Conservation (phyloP, 2,329 filamentous ascomycete species). For the Aspergillus nomiae region DNA sequence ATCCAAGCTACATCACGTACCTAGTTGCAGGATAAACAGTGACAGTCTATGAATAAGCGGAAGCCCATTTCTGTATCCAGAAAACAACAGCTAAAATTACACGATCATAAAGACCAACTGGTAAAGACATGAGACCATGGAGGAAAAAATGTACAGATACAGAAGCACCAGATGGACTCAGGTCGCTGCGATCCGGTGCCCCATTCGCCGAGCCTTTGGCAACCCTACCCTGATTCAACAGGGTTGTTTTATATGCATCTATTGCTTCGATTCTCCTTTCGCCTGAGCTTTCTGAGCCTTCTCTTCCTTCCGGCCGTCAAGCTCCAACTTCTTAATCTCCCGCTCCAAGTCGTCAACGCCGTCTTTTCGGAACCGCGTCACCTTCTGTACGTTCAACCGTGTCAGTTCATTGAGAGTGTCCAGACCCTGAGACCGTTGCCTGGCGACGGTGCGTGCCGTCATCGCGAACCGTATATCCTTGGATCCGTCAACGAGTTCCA, state of each 20-base stretch:
- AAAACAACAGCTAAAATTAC: conserved; percentile 21
- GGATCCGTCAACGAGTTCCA: conserved; percentile 92
- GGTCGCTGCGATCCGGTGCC: not conserved
- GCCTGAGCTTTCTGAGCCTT: conserved; percentile 6
- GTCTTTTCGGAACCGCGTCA: conserved; percentile 70
- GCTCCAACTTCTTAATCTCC: conserved; percentile 61
- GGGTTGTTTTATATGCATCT: not conserved
- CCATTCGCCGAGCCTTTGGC: not conserved
- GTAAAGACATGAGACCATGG: conserved; percentile 8
- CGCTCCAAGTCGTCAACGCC: conserved; percentile 69
- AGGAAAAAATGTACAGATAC: conserved; percentile 13
- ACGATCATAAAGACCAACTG: conserved; percentile 14
- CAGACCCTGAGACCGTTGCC: conserved; percentile 54
- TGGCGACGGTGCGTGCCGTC: conserved; percentile 81
- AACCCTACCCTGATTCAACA: not conserved
- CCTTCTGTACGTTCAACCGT: conserved; percentile 76
- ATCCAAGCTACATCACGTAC: not conserved
- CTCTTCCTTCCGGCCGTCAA: conserved; percentile 37
- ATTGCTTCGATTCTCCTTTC: conserved; percentile 20
- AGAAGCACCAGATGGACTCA: not conserved
- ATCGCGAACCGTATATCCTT: conserved; percentile 93
- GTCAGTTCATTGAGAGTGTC: conserved; percentile 70
- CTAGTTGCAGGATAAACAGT: not conserved
- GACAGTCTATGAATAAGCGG: not conserved
- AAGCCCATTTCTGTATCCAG: not conserved